phyloP scores from a whole-genome alignment of 345 rosid genomes.

The Eutrema heterophyllum region DNA sequence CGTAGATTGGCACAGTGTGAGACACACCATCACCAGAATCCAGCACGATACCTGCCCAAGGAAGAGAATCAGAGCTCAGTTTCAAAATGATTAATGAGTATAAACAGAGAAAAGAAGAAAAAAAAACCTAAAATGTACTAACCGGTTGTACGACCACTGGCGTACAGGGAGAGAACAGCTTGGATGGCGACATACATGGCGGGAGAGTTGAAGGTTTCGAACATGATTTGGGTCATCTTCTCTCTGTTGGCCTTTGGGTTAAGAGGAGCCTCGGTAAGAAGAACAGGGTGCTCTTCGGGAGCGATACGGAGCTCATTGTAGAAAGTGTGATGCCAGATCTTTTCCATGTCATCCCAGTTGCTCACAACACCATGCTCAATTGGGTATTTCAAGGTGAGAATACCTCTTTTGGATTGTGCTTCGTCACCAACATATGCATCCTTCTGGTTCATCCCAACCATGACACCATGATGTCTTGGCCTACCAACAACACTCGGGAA shows the following conservation, averaged over 20 bases:
- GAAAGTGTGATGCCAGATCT: conserved; percentile 68
- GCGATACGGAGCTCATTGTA: conserved; percentile 59
- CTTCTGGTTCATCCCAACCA: conserved; percentile 69
- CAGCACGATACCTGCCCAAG: conserved; percentile 48
- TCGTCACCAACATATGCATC: conserved; percentile 65
- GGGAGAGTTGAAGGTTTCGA: conserved; percentile 51
- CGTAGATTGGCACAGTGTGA: conserved; percentile 56
- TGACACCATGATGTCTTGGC: conserved; percentile 62
- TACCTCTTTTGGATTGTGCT: conserved; percentile 67
- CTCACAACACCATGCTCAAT: conserved; percentile 67
- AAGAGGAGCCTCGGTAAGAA: conserved; percentile 60
- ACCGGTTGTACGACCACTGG: conserved; percentile 73
- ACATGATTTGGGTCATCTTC: conserved; percentile 64
- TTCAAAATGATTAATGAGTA: background rate
- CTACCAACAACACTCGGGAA: conserved; percentile 68
- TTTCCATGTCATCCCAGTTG: conserved; percentile 70
- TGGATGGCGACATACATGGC: conserved; percentile 62
- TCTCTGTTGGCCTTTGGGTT: conserved; percentile 63
- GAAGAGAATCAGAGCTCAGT: background rate
- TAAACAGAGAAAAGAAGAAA: conserved; percentile 9
- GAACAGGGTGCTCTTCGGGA: conserved; percentile 60
- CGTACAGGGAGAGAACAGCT: conserved; percentile 54
- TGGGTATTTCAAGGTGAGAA: conserved; percentile 58
- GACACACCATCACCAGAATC: conserved; percentile 64
- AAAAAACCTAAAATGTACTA: background rate